A percentile compares a stretch with the other conserved stretches of the same genome.
phyloP scores from a whole-genome alignment of 2,329 filamentous ascomycete species.

The Juglanconis oblonga region DNA sequence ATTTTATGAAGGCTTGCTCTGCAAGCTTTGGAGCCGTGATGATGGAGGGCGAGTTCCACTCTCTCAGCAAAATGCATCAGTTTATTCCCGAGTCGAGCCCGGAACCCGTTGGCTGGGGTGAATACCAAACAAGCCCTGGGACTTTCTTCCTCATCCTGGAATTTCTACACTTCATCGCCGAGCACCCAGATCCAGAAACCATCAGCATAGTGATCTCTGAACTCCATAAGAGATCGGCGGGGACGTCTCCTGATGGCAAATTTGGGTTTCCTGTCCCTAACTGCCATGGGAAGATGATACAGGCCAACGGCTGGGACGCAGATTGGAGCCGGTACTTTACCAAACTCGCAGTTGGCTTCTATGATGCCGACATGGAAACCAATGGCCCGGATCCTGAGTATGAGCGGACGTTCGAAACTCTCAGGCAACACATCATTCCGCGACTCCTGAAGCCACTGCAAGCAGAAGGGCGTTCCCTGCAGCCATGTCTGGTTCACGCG shows the following conservation, averaged over 20 bases:
- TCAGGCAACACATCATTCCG: constrained; percentile 1
- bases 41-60: not conserved
- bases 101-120: not conserved
- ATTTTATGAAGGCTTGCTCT: not conserved
- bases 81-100: not conserved
- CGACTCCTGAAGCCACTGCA: not conserved
- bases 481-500: constrained; percentile 3
- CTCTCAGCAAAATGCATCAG: not conserved
- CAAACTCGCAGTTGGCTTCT: not conserved
- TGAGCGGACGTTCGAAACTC: not conserved
- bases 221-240: not conserved
- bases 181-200: not conserved
- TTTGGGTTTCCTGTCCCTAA: constrained; percentile 2
- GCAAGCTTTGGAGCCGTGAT: not conserved
- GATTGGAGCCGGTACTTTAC: constrained; percentile 1
- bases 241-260: not conserved
- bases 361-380: not conserved
- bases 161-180: not conserved
- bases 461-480: not conserved
- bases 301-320: constrained; percentile 4
- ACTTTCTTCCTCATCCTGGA: constrained; percentile 6
- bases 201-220: not conserved
- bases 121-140: not conserved
- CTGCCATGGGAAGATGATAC: constrained; percentile 6
- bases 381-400: not conserved